phyloP scores from a whole-genome alignment of 805 yeast species.

The Saccharomycopsis capsularis region DNA sequence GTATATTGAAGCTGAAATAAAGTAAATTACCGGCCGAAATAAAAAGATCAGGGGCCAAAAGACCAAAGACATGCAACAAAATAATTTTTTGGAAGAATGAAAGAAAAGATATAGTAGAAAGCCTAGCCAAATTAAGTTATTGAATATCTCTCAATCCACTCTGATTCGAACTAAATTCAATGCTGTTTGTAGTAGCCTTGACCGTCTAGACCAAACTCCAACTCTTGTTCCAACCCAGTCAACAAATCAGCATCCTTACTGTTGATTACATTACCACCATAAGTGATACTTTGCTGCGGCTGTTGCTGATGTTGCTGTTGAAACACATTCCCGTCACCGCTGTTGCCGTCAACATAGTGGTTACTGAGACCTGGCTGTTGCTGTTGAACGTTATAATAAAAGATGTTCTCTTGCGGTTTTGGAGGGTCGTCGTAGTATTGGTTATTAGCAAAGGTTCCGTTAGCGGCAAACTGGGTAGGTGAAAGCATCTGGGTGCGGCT shows the following conservation, averaged over 20 bases:
- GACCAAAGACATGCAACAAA: background rate
- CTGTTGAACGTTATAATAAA: conserved; percentile 23
- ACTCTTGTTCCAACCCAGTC: conserved; percentile 53
- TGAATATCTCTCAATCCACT: background rate
- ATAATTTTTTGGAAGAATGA: background rate
- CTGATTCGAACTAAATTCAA: background rate
- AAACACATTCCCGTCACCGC: background rate
- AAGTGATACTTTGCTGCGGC: background rate
- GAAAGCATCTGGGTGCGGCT: conserved; percentile 24
- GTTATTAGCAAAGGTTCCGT: conserved; percentile 15
- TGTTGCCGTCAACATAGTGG: background rate
- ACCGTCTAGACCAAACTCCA: conserved; percentile 63
- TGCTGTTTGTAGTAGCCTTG: conserved; percentile 11
- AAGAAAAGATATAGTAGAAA: background rate
- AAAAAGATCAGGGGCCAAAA: background rate
- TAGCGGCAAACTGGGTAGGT: conserved; percentile 22
- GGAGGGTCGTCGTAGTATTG: conserved; percentile 39
- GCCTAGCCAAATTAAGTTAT: background rate
- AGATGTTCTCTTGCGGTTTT: conserved; percentile 48
- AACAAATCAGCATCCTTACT: conserved; percentile 25
- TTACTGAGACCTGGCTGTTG: background rate
- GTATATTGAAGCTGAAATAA: background rate
- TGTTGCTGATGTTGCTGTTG: background rate
- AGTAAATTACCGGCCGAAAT: background rate
- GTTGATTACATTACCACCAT: conserved; percentile 24